Conservation (phyloP, 495 filamentous ascomycete species). For the Tuber umbilicatum region DNA sequence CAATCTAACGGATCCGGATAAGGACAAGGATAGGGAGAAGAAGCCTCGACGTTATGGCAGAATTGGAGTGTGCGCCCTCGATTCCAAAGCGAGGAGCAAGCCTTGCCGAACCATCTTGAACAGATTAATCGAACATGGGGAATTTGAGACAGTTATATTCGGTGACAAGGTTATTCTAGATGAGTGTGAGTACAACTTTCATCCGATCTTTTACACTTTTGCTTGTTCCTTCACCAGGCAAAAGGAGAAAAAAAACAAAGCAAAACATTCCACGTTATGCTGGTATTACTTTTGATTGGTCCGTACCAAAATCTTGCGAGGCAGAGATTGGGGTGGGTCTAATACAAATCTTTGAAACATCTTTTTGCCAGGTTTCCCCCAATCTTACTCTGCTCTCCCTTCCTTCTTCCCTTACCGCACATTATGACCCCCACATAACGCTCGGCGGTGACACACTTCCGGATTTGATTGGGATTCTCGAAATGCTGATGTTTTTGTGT, state of each 20-base stretch:
- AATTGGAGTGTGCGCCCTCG: constrained; percentile 91
- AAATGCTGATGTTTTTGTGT: constrained; percentile 20
- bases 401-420: background rate
- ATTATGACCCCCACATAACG: background rate
- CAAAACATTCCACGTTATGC: background rate
- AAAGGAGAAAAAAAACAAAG: background rate
- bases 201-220: constrained; percentile 5
- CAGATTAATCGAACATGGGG: constrained; percentile 75
- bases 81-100: constrained; percentile 93
- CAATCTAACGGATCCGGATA: constrained; percentile 43
- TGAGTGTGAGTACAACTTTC: constrained; percentile 56
- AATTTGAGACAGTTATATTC: constrained; percentile 95
- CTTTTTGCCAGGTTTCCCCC: background rate
- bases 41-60: constrained; percentile 48
- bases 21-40: constrained; percentile 27
- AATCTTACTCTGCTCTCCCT: background rate
- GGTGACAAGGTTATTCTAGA: constrained; percentile 97
- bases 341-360: background rate
- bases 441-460: background rate
- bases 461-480: background rate
- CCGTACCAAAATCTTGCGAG: background rate
- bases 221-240: background rate
- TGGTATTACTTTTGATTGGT: background rate
- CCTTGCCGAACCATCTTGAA: constrained; percentile 93
- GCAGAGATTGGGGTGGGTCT: background rate